These are phyloP conservation scores for Chaetoscypha palmicola DNA, from an alignment of 2,329 filamentous ascomycete genomes.

Conservation along the genomic window DNA sequence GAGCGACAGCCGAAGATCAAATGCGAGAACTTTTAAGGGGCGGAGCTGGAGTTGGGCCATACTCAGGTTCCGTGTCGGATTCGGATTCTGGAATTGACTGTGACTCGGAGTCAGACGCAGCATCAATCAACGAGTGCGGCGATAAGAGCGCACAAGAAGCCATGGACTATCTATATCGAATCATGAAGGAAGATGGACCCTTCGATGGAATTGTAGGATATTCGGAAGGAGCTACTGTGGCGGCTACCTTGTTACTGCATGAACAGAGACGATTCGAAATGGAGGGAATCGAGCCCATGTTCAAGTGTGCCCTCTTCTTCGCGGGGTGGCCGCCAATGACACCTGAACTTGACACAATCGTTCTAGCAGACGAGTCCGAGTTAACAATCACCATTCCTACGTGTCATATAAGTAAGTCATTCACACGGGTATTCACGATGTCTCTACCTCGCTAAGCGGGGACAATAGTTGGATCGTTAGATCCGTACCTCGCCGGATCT, in stretches of 20 bases:
- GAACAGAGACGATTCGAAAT: conserved; percentile 36
- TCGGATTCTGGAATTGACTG: conserved; percentile 1
- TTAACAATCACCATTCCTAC: conserved; percentile 46
- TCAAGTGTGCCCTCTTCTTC: conserved; percentile 44
- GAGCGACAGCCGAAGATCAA: conserved; percentile 25
- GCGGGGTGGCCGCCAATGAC: conserved; percentile 48
- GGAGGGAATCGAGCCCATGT: conserved; percentile 26
- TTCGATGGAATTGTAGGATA: conserved; percentile 53
- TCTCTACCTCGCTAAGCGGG: conserved; percentile 14
- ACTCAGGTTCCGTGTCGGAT: conserved; percentile 6
- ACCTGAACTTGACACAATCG: conserved; percentile 38
- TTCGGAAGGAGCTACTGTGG: conserved; percentile 52
- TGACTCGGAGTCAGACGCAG: background rate
- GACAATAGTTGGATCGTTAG: conserved; percentile 42
- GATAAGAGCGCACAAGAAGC: conserved; percentile 20
- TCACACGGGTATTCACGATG: background rate
- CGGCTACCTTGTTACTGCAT: conserved; percentile 46
- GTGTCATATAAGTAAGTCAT: conserved; percentile 42
- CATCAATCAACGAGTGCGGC: conserved; percentile 2
- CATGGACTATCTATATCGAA: conserved; percentile 34
- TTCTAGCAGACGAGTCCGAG: conserved; percentile 46
- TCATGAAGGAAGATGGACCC: conserved; percentile 39
- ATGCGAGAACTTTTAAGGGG: conserved; percentile 24
- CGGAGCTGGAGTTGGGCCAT: conserved; percentile 7
- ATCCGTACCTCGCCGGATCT: conserved; percentile 56